Conservation (phyloP, 192 early-diverging fungal species). For the Coemansia sp. region DNA sequence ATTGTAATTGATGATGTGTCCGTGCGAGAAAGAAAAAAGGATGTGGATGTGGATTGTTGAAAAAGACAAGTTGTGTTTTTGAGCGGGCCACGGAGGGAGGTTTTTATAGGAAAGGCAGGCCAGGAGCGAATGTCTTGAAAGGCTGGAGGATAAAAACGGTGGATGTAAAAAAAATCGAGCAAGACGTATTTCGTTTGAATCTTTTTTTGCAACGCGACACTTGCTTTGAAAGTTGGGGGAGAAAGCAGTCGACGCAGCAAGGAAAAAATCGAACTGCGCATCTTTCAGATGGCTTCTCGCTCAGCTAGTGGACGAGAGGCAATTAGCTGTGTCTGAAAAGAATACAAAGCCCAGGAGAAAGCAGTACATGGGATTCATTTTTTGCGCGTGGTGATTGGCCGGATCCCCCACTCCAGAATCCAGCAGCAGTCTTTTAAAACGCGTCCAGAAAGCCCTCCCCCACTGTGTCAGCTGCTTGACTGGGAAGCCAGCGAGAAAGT, state of each 20-base stretch:
- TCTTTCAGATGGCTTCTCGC: neutral
- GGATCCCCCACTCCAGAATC: neutral
- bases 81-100: conserved; percentile 68
- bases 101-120: neutral
- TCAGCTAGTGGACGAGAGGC: conserved; percentile 4
- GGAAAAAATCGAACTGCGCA: conserved; percentile 22
- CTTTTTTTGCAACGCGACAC: neutral
- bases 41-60: neutral
- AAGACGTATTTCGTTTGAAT: conserved; percentile 9
- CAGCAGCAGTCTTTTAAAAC: neutral
- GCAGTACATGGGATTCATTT: neutral
- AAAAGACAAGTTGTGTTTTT: conserved; percentile 75
- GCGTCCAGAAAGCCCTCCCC: neutral
- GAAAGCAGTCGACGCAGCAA: neutral
- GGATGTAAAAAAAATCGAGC: neutral
- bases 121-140: neutral
- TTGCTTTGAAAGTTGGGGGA: neutral
- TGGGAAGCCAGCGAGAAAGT: neutral
- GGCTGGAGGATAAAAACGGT: neutral
- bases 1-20: neutral
- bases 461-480: neutral
- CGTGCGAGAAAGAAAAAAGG: neutral
- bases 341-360: neutral
- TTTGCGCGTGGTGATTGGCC: conserved; percentile 6
- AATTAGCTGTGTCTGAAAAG: neutral